phyloP scores from a whole-genome alignment of 164 flowering plant species.

The Tetracentron sinense region DNA sequence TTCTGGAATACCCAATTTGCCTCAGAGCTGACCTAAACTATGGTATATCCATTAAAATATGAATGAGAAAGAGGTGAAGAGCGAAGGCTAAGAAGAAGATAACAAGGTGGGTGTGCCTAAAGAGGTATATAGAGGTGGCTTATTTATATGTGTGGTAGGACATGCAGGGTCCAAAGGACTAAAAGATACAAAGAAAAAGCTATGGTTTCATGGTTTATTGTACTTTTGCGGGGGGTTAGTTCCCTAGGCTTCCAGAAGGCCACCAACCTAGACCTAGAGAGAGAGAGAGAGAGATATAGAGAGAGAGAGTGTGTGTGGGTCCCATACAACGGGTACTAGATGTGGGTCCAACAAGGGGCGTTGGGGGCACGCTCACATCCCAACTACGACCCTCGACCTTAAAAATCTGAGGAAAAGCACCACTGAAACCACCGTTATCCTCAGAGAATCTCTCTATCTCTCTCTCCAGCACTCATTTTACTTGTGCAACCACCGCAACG shows the following conservation, averaged over 20 bases:
- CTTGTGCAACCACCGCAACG: conserved; percentile 49
- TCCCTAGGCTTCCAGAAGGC: conserved; percentile 21
- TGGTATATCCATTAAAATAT: too few species aligned
- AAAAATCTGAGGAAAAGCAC: conserved; percentile 51
- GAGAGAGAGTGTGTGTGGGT: not conserved
- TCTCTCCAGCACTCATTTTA: conserved; percentile 18
- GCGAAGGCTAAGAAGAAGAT: not conserved
- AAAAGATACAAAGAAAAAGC: not conserved
- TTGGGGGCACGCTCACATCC: conserved; percentile 43
- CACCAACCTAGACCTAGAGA: conserved; percentile 23
- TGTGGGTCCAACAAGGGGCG: not conserved
- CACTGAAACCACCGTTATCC: conserved; percentile 37
- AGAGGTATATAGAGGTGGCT: conserved; percentile 18
- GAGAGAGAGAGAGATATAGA: conserved; percentile 5
- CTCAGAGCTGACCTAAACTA: too few species aligned
- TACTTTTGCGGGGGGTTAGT: conserved; percentile 28
- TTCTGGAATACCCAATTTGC: not conserved
- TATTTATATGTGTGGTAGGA: conserved; percentile 14
- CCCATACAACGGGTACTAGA: not conserved
- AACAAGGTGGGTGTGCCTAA: conserved; percentile 18
- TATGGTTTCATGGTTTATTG: conserved; percentile 11
- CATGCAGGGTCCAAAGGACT: not conserved
- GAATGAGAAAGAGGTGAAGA: conserved; percentile 4
- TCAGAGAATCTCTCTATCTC: conserved; percentile 2
- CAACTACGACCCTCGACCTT: conserved; percentile 65